Percentiles rank a stretch among this genome's conserved stretches.
phyloP scores from a whole-genome alignment of 139 green algal species.

The Volvox africanus region DNA sequence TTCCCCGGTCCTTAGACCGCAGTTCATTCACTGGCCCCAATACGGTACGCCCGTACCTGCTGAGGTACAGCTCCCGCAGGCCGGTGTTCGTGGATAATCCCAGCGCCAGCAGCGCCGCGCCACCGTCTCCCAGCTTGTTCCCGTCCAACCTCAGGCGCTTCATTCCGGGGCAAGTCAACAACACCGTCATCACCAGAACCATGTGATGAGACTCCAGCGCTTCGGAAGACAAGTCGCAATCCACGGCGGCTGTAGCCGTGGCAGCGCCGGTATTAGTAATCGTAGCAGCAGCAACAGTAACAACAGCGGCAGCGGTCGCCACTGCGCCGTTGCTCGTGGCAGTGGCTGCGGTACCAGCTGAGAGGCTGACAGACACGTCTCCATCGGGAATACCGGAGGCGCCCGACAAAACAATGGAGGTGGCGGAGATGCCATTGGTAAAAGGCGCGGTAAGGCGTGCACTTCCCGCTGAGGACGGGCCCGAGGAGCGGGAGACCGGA shows the following conservation, averaged over 20 bases:
- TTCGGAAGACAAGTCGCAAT: constrained; percentile 22
- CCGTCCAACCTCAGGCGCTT: constrained; percentile 12
- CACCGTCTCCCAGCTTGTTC: constrained; percentile 33
- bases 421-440: background rate
- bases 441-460: background rate
- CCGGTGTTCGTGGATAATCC: constrained; percentile 8
- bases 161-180: background rate
- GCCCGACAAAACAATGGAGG: background rate
- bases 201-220: constrained; percentile 33
- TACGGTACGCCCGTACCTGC: background rate
- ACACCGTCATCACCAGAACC: constrained; percentile 34
- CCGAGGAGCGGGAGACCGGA: background rate
- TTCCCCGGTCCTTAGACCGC: no score
- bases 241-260: background rate
- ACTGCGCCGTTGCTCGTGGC: background rate
- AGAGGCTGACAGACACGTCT: background rate
- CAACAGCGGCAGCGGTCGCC: background rate
- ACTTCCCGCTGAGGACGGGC: background rate
- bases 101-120: constrained; percentile 28
- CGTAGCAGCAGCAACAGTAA: background rate
- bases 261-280: background rate
- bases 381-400: background rate
- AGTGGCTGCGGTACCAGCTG: no score
- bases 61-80: constrained; percentile 28
- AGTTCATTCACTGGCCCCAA: no score